Evolutionary conservation across 495 filamentous ascomycete genomes (phyloP).

Genomic region (Penicillium mononematosum): DNA sequence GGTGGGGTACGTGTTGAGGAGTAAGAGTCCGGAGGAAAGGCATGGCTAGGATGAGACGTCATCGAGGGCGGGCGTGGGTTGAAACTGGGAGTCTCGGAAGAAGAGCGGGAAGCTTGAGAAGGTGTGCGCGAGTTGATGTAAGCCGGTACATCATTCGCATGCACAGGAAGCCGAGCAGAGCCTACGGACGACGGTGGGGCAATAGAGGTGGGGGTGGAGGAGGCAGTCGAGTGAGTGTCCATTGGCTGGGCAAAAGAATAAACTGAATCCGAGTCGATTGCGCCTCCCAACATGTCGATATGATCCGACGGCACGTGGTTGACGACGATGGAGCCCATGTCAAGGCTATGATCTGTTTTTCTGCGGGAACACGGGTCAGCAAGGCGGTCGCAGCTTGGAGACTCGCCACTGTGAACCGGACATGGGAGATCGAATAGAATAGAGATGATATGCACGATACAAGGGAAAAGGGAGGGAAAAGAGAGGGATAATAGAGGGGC

Average conservation of each 20-base stretch:
- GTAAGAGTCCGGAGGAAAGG: constrained; percentile 23
- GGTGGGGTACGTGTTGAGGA: constrained; percentile 23
- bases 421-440: not conserved
- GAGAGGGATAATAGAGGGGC: constrained; percentile 11
- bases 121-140: constrained; percentile 40
- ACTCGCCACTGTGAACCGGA: constrained; percentile 12
- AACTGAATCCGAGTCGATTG: constrained; percentile 40
- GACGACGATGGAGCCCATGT: constrained; percentile 49
- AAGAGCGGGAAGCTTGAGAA: constrained; percentile 28
- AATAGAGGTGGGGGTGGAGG: constrained; percentile 42
- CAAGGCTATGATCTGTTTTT: constrained; percentile 16
- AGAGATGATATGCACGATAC: not conserved
- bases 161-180: constrained; percentile 38
- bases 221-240: constrained; percentile 36
- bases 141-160: constrained; percentile 42
- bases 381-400: constrained; percentile 18
- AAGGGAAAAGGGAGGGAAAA: not conserved
- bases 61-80: constrained; percentile 29
- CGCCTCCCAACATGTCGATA: constrained; percentile 50
- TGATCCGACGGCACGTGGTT: constrained; percentile 47
- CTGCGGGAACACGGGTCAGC: constrained; percentile 16
- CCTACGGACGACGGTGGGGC: constrained; percentile 43
- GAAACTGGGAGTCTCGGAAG: constrained; percentile 31
- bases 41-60: constrained; percentile 30
- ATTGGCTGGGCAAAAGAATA: constrained; percentile 29